Evolutionary conservation across 2,329 filamentous ascomycete genomes (phyloP).

Genomic region (Neofusicoccum cordaticola): DNA sequence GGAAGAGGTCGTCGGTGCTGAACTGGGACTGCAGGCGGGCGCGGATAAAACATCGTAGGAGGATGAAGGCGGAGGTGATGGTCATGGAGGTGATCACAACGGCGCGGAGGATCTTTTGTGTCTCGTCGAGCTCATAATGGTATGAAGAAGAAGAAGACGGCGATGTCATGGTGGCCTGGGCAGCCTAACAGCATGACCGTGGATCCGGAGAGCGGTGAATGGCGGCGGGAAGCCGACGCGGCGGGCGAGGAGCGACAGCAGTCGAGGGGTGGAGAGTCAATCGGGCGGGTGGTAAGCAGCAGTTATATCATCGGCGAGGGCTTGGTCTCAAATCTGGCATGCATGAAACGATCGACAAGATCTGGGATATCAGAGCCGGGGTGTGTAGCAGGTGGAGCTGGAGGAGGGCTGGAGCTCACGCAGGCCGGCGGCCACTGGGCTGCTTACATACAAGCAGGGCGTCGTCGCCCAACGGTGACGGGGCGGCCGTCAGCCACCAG

Average conservation of each 20-base stretch:
- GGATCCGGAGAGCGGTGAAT: background rate
- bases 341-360: conserved; percentile 9
- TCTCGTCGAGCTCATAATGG: background rate
- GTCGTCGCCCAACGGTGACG: background rate
- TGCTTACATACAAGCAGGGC: too few relatives aligned
- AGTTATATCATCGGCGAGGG: background rate
- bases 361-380: background rate
- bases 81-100: background rate
- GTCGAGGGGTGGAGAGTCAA: background rate
- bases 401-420: too few relatives aligned
- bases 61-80: background rate
- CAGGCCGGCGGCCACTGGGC: background rate
- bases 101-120: background rate
- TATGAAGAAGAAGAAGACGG: background rate
- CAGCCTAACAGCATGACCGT: background rate
- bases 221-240: too few relatives aligned
- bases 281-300: background rate
- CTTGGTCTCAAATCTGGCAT: background rate
- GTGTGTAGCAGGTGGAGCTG: background rate
- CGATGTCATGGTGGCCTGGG: background rate
- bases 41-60: background rate
- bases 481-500: too few relatives aligned
- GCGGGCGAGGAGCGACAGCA: background rate
- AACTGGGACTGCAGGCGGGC: too few relatives aligned
- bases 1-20: too few relatives aligned